These are phyloP conservation scores for Zymoseptoria brevis DNA, from an alignment of 2,329 filamentous ascomycete genomes.

Conservation along the genomic window DNA sequence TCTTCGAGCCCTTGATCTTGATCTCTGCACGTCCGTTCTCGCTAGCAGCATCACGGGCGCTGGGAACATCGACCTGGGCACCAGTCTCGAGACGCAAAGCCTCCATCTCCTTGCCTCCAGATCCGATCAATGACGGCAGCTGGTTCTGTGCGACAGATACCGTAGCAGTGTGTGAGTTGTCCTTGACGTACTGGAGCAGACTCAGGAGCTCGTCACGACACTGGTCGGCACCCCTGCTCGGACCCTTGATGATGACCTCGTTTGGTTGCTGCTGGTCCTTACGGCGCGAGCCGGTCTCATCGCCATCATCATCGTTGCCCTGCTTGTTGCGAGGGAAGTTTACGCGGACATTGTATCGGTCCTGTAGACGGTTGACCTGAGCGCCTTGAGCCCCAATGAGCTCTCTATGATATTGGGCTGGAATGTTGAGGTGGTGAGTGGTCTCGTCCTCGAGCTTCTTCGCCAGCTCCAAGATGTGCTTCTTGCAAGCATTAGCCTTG, in stretches of 20 bases:
- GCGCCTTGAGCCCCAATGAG: conserved; percentile 81
- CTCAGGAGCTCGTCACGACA: conserved; percentile 86
- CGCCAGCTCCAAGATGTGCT: conserved; percentile 69
- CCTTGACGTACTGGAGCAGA: conserved; percentile 79
- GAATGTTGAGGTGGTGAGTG: conserved; percentile 78
- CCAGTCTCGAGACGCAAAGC: conserved; percentile 76
- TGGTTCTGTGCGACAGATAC: conserved; percentile 86
- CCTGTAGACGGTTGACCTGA: conserved; percentile 87
- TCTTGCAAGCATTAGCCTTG: conserved; percentile 80
- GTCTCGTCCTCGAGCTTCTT: conserved; percentile 87
- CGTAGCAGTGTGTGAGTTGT: conserved; percentile 72
- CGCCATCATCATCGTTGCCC: conserved; percentile 56
- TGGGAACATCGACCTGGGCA: conserved; percentile 85
- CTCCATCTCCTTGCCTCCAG: conserved; percentile 84
- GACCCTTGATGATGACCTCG: conserved; percentile 84
- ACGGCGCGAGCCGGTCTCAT: conserved; percentile 56
- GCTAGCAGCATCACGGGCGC: conserved; percentile 61
- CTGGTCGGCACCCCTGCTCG: conserved; percentile 85
- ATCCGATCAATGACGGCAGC: conserved; percentile 86
- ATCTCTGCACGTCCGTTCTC: conserved; percentile 69
- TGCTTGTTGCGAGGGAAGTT: conserved; percentile 73
- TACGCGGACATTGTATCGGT: conserved; percentile 85
- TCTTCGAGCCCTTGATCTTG: conserved; percentile 83
- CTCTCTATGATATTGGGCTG: conserved; percentile 87
- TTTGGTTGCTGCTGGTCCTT: conserved; percentile 66